phyloP scores from a whole-genome alignment of 2,329 filamentous ascomycete genomes.

The Colletotrichum simmondsii region DNA sequence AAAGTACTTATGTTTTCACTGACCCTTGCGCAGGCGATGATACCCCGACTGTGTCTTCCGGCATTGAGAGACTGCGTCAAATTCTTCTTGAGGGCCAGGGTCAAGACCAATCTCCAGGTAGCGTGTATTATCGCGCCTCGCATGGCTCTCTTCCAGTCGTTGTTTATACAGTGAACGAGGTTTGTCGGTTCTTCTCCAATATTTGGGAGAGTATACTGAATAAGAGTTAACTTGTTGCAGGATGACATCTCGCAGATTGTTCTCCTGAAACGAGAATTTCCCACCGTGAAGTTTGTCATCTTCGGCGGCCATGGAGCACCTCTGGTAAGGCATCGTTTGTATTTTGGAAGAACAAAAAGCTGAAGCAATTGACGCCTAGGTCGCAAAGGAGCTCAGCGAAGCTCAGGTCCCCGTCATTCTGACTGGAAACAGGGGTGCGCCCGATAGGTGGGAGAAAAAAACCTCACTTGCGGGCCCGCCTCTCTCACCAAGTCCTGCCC shows the following conservation, averaged over 20 bases:
- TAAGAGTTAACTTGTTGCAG: conserved; percentile 34
- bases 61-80: not conserved
- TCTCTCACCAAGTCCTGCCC: conserved; percentile 48
- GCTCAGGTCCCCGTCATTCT: conserved; percentile 54
- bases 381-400: conserved; percentile 49
- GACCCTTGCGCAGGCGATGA: not conserved
- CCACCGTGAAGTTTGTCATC: conserved; percentile 46
- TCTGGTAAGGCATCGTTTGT: conserved; percentile 38
- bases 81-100: not conserved
- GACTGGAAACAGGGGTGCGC: conserved; percentile 47
- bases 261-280: conserved; percentile 47
- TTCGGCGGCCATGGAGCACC: conserved; percentile 50
- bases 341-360: not conserved
- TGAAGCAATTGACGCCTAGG: conserved; percentile 33
- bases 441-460: conserved; percentile 47
- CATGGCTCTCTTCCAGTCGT: not conserved
- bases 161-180: conserved; percentile 15
- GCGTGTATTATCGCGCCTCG: not conserved
- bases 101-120: not conserved
- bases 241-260: conserved; percentile 53
- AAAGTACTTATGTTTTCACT: accelerated
- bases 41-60: conserved; percentile 15
- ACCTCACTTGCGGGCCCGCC: conserved; percentile 52
- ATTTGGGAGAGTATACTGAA: too few species aligned
- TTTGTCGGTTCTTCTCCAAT: not conserved